Conservation (phyloP, 2,329 filamentous ascomycete species). For the Dichotomopilus funicola region DNA sequence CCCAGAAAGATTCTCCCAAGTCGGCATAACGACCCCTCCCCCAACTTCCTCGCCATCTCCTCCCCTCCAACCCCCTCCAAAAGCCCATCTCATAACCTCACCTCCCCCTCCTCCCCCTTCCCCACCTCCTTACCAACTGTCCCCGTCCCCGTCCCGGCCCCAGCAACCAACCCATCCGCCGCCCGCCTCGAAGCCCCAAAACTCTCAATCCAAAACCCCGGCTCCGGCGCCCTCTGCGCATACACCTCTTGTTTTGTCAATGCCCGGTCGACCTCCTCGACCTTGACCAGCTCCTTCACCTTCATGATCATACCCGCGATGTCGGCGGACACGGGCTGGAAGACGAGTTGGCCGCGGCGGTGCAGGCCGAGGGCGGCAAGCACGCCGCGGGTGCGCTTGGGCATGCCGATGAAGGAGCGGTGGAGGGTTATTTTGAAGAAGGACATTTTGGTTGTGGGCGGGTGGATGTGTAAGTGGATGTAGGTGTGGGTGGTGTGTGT, state of each 20-base stretch:
- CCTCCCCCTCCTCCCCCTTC: background rate
- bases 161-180: background rate
- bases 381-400: constrained; percentile 69
- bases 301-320: constrained; percentile 87
- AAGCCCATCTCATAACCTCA: constrained; percentile 13
- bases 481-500: constrained; percentile 10
- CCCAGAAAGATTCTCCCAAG: too few relatives aligned
- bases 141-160: background rate
- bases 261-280: constrained; percentile 65
- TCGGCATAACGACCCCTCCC: too few relatives aligned
- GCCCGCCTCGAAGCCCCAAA: background rate
- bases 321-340: constrained; percentile 74
- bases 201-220: constrained; percentile 73
- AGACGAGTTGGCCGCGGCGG: constrained; percentile 79
- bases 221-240: constrained; percentile 64
- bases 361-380: constrained; percentile 80
- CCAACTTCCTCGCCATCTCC: background rate
- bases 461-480: constrained; percentile 1
- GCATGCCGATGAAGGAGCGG: constrained; percentile 83
- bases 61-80: background rate
- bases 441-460: constrained; percentile 45
- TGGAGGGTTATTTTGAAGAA: constrained; percentile 90
- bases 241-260: constrained; percentile 64
- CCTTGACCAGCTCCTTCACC: constrained; percentile 85
- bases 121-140: background rate